Evolutionary conservation across 768 basidiomycete species (phyloP).

Genomic region (Calocybe cyanea): DNA sequence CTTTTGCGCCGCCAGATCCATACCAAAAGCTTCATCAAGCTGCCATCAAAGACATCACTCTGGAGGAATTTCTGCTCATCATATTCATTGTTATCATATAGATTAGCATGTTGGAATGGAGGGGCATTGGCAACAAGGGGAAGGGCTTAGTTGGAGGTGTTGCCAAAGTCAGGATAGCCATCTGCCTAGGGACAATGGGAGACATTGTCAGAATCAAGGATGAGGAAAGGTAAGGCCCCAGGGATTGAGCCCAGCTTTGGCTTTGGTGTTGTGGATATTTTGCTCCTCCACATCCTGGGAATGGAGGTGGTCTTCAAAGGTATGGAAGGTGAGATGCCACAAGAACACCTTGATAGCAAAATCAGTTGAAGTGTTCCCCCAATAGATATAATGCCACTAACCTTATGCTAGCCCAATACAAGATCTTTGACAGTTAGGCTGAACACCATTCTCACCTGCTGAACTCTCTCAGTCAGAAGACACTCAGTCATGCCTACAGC

Average conservation of each 20-base stretch:
- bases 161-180: too few relatives aligned
- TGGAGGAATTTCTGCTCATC: conserved; percentile 69
- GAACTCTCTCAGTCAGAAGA: conserved; percentile 53
- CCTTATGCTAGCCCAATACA: too few relatives aligned
- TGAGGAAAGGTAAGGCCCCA: conserved; percentile 64
- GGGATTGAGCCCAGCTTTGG: conserved; percentile 61
- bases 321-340: conserved; percentile 79
- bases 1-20: too few relatives aligned
- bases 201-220: conserved; percentile 35
- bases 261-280: conserved; percentile 76
- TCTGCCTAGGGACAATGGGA: not conserved
- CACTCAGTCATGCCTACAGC: conserved; percentile 58
- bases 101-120: conserved; percentile 72
- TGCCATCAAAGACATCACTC: conserved; percentile 76
- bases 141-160: too few relatives aligned
- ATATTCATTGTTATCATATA: too few relatives aligned
- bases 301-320: conserved; percentile 80
- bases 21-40: too few relatives aligned
- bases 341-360: conserved; percentile 96
- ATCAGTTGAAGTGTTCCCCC: too few relatives aligned
- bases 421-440: too few relatives aligned
- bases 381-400: too few relatives aligned
- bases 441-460: too few relatives aligned
- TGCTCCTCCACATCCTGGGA: too few relatives aligned
- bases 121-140: conserved; percentile 52